Base-by-base conservation (phyloP, 768 basidiomycete genomes). In the button mushroom (Agaricus bisporus) region DNA sequence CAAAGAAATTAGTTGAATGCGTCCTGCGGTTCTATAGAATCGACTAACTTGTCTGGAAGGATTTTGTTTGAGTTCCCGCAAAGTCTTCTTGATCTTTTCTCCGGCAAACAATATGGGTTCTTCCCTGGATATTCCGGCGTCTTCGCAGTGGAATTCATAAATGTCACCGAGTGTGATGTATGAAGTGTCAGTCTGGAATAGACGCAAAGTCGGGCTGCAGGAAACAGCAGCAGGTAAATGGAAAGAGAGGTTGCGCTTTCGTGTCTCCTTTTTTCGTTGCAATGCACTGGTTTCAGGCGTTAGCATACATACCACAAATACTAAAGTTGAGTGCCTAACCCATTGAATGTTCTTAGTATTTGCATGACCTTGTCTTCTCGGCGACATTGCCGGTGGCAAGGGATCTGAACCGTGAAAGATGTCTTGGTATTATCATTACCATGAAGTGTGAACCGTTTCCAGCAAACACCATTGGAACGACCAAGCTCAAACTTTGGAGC, bases 281-380 rank as follows among this genome's bases (percentile, higher is more conserved):
- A 99, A 73, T 22, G 89, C 87, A 20, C 95, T 97, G 32, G 53
- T 17, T 41, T 17, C 37, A 22, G 22, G 20, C 22, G 11, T 54
- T 22, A 54, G 41, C 1, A 46, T 9, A 12, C 12, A 17, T 10
- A 6, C 39, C 4, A 17, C 17, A 14, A n/a, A 17, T 4, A 11
- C 2, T 35, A 41, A 46, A 4, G 15, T 15, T 14, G 15, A 14
- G 32, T 17, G 11, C 64, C 81, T 39, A 57, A 95, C 94, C 85
- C 83, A 63, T 97, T 98, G 70, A 98, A 90, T 51, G 88, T 90
- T n/a, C 97, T 83, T 71, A 95, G 88, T 17, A 97, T 71, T 62
- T 98, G 93, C 68, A 88, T 87, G 41, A 95, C 83, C 47, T 91
- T 77, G 62, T 99, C 95, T 71, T 99, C 95, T 29, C 97, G 80